phyloP scores from a whole-genome alignment of 768 basidiomycete species.

The Suillus lakei region DNA sequence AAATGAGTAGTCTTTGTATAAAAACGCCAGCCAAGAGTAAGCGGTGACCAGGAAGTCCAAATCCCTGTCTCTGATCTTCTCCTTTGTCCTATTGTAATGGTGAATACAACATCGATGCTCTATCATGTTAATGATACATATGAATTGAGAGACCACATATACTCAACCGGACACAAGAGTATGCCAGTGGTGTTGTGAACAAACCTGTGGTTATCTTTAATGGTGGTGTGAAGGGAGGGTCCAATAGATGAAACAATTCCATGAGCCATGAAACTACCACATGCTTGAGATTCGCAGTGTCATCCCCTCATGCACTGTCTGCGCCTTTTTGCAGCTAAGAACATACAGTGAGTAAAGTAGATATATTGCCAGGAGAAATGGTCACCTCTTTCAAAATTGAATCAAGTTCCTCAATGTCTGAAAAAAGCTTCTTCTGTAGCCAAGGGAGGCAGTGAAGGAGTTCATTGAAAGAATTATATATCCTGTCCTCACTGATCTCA shows the following conservation, averaged over 20 bases:
- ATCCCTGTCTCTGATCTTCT: not conserved
- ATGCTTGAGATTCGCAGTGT: slow-evolving; percentile 11
- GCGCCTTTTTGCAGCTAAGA: slow-evolving; percentile 6
- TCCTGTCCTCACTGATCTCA: slow-evolving; percentile 4
- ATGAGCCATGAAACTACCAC: slow-evolving; percentile 8
- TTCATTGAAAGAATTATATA: slow-evolving; percentile 6
- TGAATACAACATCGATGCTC: not conserved
- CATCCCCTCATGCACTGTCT: slow-evolving; percentile 14
- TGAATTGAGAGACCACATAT: not conserved
- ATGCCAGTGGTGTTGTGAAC: not conserved
- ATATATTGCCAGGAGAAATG: not conserved
- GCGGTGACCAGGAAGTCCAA: not conserved
- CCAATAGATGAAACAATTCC: not conserved
- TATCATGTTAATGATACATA: not conserved
- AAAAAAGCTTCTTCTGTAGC: not conserved
- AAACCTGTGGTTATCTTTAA: not conserved
- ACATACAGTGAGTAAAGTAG: not conserved
- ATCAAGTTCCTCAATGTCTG: not conserved
- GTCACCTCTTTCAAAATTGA: too few species aligned
- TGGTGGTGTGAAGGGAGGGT: not conserved
- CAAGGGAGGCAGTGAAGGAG: slow-evolving; percentile 9
- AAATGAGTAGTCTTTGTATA: slow-evolving; percentile 13
- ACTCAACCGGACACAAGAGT: not conserved
- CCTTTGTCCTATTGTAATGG: not conserved
- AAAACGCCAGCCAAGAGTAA: slow-evolving; percentile 2